Conservation (phyloP, 163 green algal species). For the Smithsoniella earleae region DNA sequence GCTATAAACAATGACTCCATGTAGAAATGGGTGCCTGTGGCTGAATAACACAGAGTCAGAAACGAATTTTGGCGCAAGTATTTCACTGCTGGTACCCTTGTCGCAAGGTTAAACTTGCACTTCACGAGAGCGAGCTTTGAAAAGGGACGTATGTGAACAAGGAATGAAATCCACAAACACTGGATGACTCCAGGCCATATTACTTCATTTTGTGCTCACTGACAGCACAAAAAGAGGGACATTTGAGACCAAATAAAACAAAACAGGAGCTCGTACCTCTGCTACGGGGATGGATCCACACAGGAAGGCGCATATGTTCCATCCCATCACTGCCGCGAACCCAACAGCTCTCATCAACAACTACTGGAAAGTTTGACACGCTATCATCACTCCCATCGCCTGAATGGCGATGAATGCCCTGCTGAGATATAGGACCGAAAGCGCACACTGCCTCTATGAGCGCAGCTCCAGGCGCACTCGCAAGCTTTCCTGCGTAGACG, state of each 20-base stretch:
- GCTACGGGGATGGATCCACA: slow-evolving; percentile 23
- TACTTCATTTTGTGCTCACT: too few relatives aligned
- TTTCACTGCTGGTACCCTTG: too few relatives aligned
- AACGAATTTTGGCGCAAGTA: too few relatives aligned
- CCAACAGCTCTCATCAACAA: neutral
- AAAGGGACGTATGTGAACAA: too few relatives aligned
- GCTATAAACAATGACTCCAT: too few relatives aligned
- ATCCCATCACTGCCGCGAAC: neutral
- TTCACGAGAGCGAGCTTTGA: too few relatives aligned
- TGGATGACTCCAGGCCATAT: too few relatives aligned
- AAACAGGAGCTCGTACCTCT: neutral
- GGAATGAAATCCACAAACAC: too few relatives aligned
- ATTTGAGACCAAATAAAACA: neutral
- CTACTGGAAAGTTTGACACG: slow-evolving; percentile 4
- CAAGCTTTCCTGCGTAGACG: neutral
- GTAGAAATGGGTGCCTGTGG: too few relatives aligned
- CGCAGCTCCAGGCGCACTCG: neutral
- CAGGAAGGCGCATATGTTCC: neutral
- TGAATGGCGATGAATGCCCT: neutral
- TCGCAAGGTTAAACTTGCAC: too few relatives aligned
- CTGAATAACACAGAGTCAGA: too few relatives aligned
- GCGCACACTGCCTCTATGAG: neutral
- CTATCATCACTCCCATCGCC: neutral
- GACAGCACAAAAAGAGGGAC: too few relatives aligned
- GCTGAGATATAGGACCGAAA: neutral